phyloP scores from a whole-genome alignment of 371 early-diverging fungal genomes.

The Coemansia sp. region DNA sequence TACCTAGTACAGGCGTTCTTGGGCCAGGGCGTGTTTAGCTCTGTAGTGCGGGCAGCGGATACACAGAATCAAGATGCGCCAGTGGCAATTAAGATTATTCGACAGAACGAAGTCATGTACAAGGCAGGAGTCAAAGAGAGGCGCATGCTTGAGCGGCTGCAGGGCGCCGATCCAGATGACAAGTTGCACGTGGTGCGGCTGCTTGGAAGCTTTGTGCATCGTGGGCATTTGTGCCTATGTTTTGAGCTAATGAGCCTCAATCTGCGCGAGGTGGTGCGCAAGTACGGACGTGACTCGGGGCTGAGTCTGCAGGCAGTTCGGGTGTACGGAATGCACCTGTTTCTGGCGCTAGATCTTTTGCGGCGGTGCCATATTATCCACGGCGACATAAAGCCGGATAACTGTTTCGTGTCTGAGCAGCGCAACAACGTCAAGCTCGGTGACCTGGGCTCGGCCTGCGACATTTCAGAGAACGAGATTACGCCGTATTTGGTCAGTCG shows the following conservation, averaged over 20 bases:
- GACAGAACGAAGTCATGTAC: slow-evolving; percentile 93
- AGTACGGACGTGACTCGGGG: slow-evolving; percentile 89
- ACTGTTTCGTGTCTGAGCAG: slow-evolving; percentile 83
- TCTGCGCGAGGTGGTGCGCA: slow-evolving; percentile 87
- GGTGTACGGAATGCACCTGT: slow-evolving; percentile 87
- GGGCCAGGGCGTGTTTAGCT: slow-evolving; percentile 93
- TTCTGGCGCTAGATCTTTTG: slow-evolving; percentile 80
- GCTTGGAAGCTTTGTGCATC: slow-evolving; percentile 82
- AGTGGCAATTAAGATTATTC: slow-evolving; percentile 95
- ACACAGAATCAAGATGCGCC: slow-evolving; percentile 62
- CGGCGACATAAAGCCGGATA: slow-evolving; percentile 98
- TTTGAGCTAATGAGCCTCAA: slow-evolving; percentile 88
- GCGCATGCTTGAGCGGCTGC: slow-evolving; percentile 77
- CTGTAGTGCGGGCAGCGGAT: slow-evolving; percentile 88
- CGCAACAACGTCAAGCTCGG: slow-evolving; percentile 83
- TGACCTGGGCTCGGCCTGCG: slow-evolving; percentile 92
- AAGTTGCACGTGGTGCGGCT: slow-evolving; percentile 85
- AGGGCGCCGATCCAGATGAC: slow-evolving; percentile 79
- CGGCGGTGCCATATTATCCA: slow-evolving; percentile 85
- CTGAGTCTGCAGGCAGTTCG: slow-evolving; percentile 90
- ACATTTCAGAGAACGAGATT: slow-evolving; percentile 80
- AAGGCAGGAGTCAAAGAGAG: slow-evolving; percentile 91
- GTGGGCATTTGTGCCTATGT: slow-evolving; percentile 88
- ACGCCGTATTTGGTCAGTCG: slow-evolving; percentile 95
- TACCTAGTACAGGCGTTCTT: slow-evolving; percentile 81